These are phyloP conservation scores for Suaeda aralocaspica DNA, from an alignment of 148 eudicot genomes.

Conservation along the genomic window DNA sequence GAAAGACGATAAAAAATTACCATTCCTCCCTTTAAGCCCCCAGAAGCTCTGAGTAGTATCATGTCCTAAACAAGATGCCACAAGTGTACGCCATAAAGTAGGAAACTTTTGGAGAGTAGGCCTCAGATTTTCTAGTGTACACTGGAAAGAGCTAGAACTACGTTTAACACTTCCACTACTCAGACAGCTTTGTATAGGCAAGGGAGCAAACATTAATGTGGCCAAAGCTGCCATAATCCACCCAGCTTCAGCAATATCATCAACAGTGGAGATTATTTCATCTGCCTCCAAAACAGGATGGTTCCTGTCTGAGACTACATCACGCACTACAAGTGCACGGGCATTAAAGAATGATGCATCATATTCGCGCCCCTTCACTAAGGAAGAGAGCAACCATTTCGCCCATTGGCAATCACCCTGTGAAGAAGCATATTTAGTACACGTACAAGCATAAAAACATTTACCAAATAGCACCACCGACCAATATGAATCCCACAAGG, in stretches of 20 bases:
- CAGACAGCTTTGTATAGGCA: conserved; percentile 79
- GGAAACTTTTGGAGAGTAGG: conserved; percentile 85
- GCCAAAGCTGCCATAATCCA: conserved; percentile 92
- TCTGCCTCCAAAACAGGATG: conserved; percentile 49
- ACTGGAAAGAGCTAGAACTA: conserved; percentile 69
- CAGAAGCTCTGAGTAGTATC: conserved; percentile 48
- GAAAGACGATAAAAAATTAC: conserved; percentile 29
- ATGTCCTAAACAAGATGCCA: conserved; percentile 85
- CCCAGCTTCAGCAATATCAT: conserved; percentile 94
- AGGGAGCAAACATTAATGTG: conserved; percentile 84
- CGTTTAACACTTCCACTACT: conserved; percentile 81
- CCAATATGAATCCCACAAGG: background rate
- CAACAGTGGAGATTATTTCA: conserved; percentile 76
- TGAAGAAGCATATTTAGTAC: conserved; percentile 18
- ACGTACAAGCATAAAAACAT: conserved; percentile 10
- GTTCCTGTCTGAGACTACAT: conserved; percentile 41
- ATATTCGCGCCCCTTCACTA: conserved; percentile 85
- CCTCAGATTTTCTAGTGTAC: conserved; percentile 94
- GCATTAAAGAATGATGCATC: conserved; percentile 95
- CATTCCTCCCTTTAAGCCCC: conserved; percentile 52
- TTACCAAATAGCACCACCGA: background rate
- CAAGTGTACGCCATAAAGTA: conserved; percentile 72
- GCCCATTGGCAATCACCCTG: conserved; percentile 96
- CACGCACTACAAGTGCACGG: conserved; percentile 61
- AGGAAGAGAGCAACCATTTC: conserved; percentile 78